These are phyloP conservation scores for Venturia pyrina DNA, from an alignment of 2,329 filamentous ascomycete genomes.

Conservation along the genomic window DNA sequence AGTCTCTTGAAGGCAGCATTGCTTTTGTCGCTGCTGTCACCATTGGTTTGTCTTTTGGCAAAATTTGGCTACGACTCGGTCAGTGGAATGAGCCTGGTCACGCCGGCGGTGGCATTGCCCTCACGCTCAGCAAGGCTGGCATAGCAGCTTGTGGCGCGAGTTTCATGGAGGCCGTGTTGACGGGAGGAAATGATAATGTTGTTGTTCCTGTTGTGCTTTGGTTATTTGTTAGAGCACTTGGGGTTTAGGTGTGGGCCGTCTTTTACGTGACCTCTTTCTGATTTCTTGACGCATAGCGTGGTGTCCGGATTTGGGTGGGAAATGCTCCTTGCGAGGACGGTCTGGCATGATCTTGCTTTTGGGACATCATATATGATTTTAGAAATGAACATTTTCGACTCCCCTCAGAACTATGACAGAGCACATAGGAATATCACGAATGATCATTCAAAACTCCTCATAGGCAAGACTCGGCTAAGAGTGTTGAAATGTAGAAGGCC, in stretches of 20 bases:
- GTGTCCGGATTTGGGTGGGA: background rate
- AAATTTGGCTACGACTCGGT: slow-evolving; percentile 65
- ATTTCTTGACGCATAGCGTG: background rate
- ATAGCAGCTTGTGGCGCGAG: slow-evolving; percentile 73
- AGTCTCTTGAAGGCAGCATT: slow-evolving; percentile 76
- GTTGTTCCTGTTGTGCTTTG: slow-evolving; percentile 89
- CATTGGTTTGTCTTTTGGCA: slow-evolving; percentile 58
- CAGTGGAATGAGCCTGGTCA: slow-evolving; percentile 46
- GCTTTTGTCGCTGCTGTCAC: slow-evolving; percentile 79
- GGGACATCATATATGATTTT: background rate
- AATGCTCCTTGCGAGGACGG: background rate
- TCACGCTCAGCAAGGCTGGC: slow-evolving; percentile 45
- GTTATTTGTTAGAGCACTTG: slow-evolving; percentile 76
- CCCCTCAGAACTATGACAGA: too few species aligned
- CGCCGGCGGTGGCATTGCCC: slow-evolving; percentile 31
- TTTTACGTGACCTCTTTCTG: background rate
- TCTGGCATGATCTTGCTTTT: background rate
- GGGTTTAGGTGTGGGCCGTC: slow-evolving; percentile 25
- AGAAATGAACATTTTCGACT: background rate
- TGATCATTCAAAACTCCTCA: too few species aligned
- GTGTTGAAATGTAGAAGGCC: too few species aligned
- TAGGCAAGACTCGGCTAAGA: too few species aligned
- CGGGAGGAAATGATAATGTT: slow-evolving; percentile 97
- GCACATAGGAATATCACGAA: too few species aligned
- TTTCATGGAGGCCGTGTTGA: slow-evolving; percentile 87